Base-by-base conservation (phyloP, 306 rosid species). In the Styphnolobium japonicum region DNA sequence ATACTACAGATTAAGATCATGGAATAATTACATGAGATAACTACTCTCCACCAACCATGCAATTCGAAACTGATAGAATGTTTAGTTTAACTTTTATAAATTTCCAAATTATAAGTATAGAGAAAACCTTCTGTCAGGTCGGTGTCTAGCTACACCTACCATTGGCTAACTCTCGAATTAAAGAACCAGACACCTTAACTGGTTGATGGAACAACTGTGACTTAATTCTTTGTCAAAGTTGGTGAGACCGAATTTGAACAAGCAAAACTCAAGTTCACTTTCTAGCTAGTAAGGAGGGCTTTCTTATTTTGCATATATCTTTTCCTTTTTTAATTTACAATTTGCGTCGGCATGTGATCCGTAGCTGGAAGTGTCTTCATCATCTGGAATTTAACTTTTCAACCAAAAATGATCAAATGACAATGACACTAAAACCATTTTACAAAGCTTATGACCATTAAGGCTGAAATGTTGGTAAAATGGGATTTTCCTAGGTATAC, bases 401-500 rank as follows among this genome's bases (percentile, higher is more conserved):
- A 72, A 76, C 42, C 71, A 72, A 27, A 70, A 60, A 10, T 14
- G 31, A 36, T 51, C 79, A 72, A 82, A 73, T 15, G 77, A 85
- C 31, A n/a, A 48, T 55, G 85, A 85, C 87, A 22, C 51, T 12
- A 9, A 53, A 79, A 76, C 82, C 77, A 66, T 71, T 45, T 76
- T 63, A 55, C 12, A 36, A 72, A 64, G n/a, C 42, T 60, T 22
- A 6, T 12, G 27, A 84, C 18, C 58, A 61, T 18, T 1, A 18
- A 52, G 66, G 65, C 71, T 61, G 56, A 75, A 65, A 71, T 60
- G 46, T 82, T 67, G 85, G 81, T 84, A 58, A 67, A 51, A 71
- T 78, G 81, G 76, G 36, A 75, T 79, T 84, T 74, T 81, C 76
- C 63, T 21, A 66, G 80, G 75, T 29, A 65, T 55, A 62, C 73